Percentiles rank a stretch among this genome's conserved stretches.
phyloP scores from a whole-genome alignment of 805 yeast genomes.

The Candida methanosorbosa region DNA sequence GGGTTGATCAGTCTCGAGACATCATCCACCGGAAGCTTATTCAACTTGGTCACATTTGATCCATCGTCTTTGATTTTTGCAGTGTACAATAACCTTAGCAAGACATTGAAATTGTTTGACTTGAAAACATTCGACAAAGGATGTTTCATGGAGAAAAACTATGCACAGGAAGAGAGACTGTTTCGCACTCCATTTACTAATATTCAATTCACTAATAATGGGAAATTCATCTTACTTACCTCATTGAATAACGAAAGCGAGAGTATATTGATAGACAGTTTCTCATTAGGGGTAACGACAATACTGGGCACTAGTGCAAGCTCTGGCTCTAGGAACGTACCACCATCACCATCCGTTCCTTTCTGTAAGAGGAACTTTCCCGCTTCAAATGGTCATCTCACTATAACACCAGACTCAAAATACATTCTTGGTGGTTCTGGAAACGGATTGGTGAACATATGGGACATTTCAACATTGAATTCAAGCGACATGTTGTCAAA shows the following conservation, averaged over 20 bases:
- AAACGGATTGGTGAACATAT: conserved; percentile 41
- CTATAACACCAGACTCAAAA: conserved; percentile 62
- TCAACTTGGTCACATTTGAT: conserved; percentile 56
- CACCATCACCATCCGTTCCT: neutral
- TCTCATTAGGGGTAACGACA: conserved; percentile 7
- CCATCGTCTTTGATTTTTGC: conserved; percentile 82
- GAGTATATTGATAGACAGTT: neutral
- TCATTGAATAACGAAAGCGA: conserved; percentile 12
- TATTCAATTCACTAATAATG: conserved; percentile 36
- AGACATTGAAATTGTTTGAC: conserved; percentile 53
- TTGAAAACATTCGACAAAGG: conserved; percentile 45
- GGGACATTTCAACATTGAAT: conserved; percentile 36
- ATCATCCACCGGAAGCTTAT: conserved; percentile 27
- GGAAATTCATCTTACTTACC: conserved; percentile 29
- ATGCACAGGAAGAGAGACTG: neutral
- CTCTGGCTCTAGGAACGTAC: neutral
- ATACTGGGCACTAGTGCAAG: neutral
- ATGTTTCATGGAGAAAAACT: conserved; percentile 38
- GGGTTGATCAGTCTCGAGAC: conserved; percentile 51
- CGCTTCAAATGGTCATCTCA: conserved; percentile 38
- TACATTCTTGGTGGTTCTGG: conserved; percentile 54
- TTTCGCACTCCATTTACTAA: too few relatives aligned
- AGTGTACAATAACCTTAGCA: conserved; percentile 37
- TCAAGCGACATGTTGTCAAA: too few relatives aligned
- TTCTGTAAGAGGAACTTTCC: neutral